Conservation (phyloP, 768 basidiomycete genomes). For the Trametes meyenii region DNA sequence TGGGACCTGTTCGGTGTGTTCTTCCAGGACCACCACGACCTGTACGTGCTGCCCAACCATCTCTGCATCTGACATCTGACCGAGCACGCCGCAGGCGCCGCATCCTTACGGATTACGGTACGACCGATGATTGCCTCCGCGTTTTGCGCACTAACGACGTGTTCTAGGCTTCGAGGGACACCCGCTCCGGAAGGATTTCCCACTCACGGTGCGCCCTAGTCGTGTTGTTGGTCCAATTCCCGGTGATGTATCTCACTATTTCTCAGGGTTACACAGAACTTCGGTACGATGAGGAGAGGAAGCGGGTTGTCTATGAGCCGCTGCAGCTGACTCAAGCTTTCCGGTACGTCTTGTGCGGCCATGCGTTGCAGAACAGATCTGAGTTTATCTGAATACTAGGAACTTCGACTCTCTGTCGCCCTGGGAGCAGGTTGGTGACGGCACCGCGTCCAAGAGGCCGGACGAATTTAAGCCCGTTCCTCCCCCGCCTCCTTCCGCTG, state of each 20-base stretch:
- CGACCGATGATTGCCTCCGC: slow-evolving; percentile 22
- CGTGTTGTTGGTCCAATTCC: background rate
- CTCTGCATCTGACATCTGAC: slow-evolving; percentile 24
- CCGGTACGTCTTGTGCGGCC: slow-evolving; percentile 55
- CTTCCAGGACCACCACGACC: slow-evolving; percentile 94
- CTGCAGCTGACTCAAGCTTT: slow-evolving; percentile 97
- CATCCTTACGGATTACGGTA: slow-evolving; percentile 97
- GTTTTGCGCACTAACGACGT: background rate
- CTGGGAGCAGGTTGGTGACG: slow-evolving; percentile 92
- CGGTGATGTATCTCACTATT: background rate
- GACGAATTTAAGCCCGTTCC: slow-evolving; percentile 77
- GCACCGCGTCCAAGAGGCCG: slow-evolving; percentile 57
- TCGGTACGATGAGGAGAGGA: slow-evolving; percentile 96
- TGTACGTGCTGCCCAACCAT: slow-evolving; percentile 55
- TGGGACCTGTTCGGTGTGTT: slow-evolving; percentile 99
- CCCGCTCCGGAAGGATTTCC: slow-evolving; percentile 97
- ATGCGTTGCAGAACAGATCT: background rate
- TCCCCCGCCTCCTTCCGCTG: slow-evolving; percentile 74
- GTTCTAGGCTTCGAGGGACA: slow-evolving; percentile 90
- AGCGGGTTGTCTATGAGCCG: slow-evolving; percentile 97
- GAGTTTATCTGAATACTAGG: slow-evolving; percentile 42
- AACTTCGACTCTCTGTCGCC: slow-evolving; percentile 94
- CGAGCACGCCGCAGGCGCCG: slow-evolving; percentile 63
- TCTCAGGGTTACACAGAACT: slow-evolving; percentile 95
- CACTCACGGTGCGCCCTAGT: slow-evolving; percentile 72